phyloP scores from a whole-genome alignment of 805 yeast genomes.

The Suhomyces kilbournensis region DNA sequence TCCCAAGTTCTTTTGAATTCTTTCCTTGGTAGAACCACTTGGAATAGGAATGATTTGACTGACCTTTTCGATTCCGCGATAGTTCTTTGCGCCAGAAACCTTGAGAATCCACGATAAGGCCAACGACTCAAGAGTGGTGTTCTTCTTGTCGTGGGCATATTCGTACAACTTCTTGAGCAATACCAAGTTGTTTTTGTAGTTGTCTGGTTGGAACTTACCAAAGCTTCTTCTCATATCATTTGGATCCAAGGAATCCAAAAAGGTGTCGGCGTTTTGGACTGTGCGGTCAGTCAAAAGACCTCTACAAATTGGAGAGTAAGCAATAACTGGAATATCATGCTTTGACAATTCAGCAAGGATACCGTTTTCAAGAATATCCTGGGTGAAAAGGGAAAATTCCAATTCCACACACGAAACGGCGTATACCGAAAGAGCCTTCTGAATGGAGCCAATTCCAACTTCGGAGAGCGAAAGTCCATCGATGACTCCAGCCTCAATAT shows the following conservation, averaged over 20 bases:
- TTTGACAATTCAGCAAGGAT: slow-evolving; percentile 57
- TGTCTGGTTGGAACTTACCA: slow-evolving; percentile 61
- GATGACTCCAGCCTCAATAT: slow-evolving; percentile 60
- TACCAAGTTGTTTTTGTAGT: slow-evolving; percentile 49
- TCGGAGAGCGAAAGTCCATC: slow-evolving; percentile 76
- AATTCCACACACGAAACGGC: slow-evolving; percentile 71
- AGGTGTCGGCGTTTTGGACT: slow-evolving; percentile 45
- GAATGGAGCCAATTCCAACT: slow-evolving; percentile 58
- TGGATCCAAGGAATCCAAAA: slow-evolving; percentile 56
- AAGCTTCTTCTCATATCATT: slow-evolving; percentile 45
- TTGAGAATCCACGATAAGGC: slow-evolving; percentile 49
- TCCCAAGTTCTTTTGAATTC: slow-evolving; percentile 60
- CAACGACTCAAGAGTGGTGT: slow-evolving; percentile 56
- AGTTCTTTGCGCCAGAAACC: slow-evolving; percentile 60
- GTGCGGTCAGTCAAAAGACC: slow-evolving; percentile 3
- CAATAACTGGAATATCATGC: slow-evolving; percentile 61
- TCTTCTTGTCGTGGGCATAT: slow-evolving; percentile 44
- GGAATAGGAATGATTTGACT: slow-evolving; percentile 78
- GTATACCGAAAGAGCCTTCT: slow-evolving; percentile 52
- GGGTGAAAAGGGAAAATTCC: slow-evolving; percentile 72
- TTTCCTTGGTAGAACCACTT: slow-evolving; percentile 58
- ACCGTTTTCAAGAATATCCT: slow-evolving; percentile 60
- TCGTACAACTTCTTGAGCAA: slow-evolving; percentile 49
- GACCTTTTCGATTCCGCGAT: slow-evolving; percentile 37
- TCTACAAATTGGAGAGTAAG: slow-evolving; percentile 76